Evolutionary conservation across 2,329 filamentous ascomycete species (phyloP).

Genomic region (Colletotrichum musae): DNA sequence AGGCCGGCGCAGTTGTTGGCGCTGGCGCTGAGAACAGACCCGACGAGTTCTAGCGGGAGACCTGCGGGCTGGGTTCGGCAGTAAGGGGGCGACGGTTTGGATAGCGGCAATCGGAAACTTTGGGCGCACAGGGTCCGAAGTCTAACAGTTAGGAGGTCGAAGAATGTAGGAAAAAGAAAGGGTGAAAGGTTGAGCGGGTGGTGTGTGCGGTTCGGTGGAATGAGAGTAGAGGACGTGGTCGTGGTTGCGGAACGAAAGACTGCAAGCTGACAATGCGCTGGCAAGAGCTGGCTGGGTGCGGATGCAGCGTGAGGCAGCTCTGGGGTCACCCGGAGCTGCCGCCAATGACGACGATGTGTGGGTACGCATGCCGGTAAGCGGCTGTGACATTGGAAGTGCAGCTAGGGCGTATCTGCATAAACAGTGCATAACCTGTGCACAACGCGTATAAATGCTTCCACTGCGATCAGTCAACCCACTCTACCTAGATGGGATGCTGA

Average conservation of each 20-base stretch:
- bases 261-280: conserved; percentile 19
- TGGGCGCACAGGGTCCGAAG: conserved; percentile 36
- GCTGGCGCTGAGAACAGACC: conserved; percentile 18
- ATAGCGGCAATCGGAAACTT: conserved; percentile 31
- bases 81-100: conserved; percentile 29
- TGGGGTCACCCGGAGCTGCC: conserved; percentile 26
- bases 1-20: background rate
- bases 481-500: background rate
- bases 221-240: conserved; percentile 9
- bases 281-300: background rate
- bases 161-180: conserved; percentile 30
- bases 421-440: background rate
- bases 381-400: conserved; percentile 18
- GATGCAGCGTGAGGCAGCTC: background rate
- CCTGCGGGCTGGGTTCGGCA: conserved; percentile 29
- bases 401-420: conserved; percentile 19
- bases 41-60: conserved; percentile 20
- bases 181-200: conserved; percentile 20
- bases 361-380: conserved; percentile 32
- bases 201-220: background rate
- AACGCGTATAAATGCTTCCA: background rate
- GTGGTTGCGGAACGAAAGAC: conserved; percentile 29
- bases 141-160: conserved; percentile 22
- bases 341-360: conserved; percentile 40
- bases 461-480: background rate